These are phyloP conservation scores for Fusarium sp. DNA, from an alignment of 2,329 filamentous ascomycete species.

Conservation along the genomic window DNA sequence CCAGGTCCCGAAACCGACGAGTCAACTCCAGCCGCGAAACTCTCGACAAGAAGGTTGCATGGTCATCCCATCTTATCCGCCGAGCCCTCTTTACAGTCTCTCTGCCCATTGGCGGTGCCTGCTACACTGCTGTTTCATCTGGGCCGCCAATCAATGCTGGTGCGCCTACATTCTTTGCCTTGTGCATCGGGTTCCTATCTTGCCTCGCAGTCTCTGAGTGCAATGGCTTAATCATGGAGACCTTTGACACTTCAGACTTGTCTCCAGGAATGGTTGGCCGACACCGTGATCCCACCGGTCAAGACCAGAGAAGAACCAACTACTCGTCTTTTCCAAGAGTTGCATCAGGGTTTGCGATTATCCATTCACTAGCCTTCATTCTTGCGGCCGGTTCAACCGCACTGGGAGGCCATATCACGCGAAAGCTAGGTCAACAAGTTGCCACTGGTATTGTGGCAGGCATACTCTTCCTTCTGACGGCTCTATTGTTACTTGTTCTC, in stretches of 20 bases:
- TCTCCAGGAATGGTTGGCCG: conserved; percentile 76
- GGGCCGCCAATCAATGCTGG: conserved; percentile 71
- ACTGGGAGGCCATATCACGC: conserved; percentile 75
- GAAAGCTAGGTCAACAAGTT: conserved; percentile 74
- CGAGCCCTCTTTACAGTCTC: conserved; percentile 75
- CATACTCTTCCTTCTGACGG: conserved; percentile 73
- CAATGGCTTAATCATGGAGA: conserved; percentile 83
- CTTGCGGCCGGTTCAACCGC: conserved; percentile 77
- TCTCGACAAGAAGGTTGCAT: conserved; percentile 71
- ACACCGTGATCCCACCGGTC: conserved; percentile 56
- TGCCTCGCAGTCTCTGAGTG: conserved; percentile 82
- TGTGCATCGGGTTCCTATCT: conserved; percentile 76
- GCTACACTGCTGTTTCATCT: conserved; percentile 75
- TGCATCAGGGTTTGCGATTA: conserved; percentile 76
- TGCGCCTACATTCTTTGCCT: conserved; percentile 75
- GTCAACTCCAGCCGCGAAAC: conserved; percentile 76
- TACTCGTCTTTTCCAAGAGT: conserved; percentile 83
- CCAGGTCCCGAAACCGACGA: conserved; percentile 69
- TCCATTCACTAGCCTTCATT: conserved; percentile 77
- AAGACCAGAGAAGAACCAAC: conserved; percentile 67
- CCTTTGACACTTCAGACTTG: conserved; percentile 83
- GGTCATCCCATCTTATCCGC: conserved; percentile 79
- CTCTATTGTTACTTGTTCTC: conserved; percentile 72
- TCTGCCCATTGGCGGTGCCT: conserved; percentile 74
- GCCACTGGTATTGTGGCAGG: conserved; percentile 77